Evolutionary conservation across 306 rosid species (phyloP).

Genomic region (Quercus glauca): DNA sequence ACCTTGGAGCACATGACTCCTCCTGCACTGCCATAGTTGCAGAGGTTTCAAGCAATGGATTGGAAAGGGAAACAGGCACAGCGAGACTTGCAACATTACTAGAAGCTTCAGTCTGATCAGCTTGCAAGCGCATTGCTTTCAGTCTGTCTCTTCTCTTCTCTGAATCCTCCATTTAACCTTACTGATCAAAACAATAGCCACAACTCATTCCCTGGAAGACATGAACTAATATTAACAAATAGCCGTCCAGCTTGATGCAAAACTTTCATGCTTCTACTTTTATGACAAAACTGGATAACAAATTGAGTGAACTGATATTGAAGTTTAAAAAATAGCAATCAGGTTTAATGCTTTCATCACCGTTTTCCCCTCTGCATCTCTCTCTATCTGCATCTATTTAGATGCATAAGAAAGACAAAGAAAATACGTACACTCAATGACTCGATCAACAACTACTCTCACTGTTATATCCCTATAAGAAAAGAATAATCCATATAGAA

Average conservation of each 20-base stretch:
- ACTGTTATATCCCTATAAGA: too few relatives aligned
- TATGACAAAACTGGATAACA: not conserved
- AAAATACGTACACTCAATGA: too few relatives aligned
- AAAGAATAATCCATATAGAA: too few relatives aligned
- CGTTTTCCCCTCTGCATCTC: too few relatives aligned
- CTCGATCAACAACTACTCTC: too few relatives aligned
- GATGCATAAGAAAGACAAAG: too few relatives aligned
- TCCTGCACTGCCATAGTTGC: constrained; percentile 14
- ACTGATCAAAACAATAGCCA: constrained; percentile 6
- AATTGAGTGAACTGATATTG: not conserved
- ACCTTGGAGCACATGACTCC: constrained; percentile 56
- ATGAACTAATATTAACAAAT: not conserved
- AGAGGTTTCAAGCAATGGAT: constrained; percentile 64
- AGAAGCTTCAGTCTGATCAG: constrained; percentile 48
- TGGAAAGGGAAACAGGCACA: constrained; percentile 51
- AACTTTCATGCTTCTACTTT: not conserved
- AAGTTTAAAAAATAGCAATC: not conserved
- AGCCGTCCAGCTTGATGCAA: not conserved
- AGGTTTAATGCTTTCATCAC: too few relatives aligned
- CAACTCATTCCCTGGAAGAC: not conserved
- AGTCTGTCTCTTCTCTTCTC: constrained; percentile 77
- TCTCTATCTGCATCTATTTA: too few relatives aligned
- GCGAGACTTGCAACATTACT: constrained; percentile 20
- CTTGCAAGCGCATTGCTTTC: constrained; percentile 71
- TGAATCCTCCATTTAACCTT: constrained; percentile 73